Percentiles rank a stretch among this genome's conserved stretches.
Evolutionary conservation across 768 basidiomycete genomes (phyloP).

Genomic region (Postia placenta): DNA sequence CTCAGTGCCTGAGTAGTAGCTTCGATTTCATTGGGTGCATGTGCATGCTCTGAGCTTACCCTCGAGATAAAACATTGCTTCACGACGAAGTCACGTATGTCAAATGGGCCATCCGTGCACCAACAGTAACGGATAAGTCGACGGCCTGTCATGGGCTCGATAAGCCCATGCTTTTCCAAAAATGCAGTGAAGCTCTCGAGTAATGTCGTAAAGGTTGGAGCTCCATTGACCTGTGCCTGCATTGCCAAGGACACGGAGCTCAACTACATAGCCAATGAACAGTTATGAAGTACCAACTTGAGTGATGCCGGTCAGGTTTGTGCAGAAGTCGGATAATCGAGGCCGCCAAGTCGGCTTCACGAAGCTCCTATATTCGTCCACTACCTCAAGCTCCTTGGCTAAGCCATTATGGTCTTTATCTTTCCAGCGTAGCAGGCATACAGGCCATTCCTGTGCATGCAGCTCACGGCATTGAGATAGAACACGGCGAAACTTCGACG

Average conservation of each 20-base stretch:
- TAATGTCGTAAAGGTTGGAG: conserved; percentile 72
- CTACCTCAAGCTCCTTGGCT: conserved; percentile 55
- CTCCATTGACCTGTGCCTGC: conserved; percentile 74
- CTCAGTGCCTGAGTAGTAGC: conserved; percentile 7
- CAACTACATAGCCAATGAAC: background rate
- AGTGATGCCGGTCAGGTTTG: conserved; percentile 80
- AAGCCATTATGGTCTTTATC: conserved; percentile 46
- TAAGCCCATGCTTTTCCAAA: conserved; percentile 63
- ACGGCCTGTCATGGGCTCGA: conserved; percentile 51
- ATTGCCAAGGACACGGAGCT: background rate
- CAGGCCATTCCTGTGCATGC: conserved; percentile 77
- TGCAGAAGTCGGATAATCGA: conserved; percentile 77
- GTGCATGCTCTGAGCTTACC: conserved; percentile 32
- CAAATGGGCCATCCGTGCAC: conserved; percentile 83
- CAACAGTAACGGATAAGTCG: conserved; percentile 64
- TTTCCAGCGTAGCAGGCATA: conserved; percentile 81
- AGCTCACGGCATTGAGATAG: conserved; percentile 2
- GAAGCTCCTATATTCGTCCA: conserved; percentile 83
- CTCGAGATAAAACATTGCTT: conserved; percentile 89
- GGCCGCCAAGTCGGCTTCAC: conserved; percentile 88
- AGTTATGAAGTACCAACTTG: conserved; percentile 68
- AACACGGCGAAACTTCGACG: conserved; percentile 13
- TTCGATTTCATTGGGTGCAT: background rate
- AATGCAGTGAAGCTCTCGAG: conserved; percentile 59
- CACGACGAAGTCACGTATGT: conserved; percentile 78